Base-by-base conservation (phyloP, 2,329 filamentous ascomycete genomes). In the Tricladium varicosporioides region DNA sequence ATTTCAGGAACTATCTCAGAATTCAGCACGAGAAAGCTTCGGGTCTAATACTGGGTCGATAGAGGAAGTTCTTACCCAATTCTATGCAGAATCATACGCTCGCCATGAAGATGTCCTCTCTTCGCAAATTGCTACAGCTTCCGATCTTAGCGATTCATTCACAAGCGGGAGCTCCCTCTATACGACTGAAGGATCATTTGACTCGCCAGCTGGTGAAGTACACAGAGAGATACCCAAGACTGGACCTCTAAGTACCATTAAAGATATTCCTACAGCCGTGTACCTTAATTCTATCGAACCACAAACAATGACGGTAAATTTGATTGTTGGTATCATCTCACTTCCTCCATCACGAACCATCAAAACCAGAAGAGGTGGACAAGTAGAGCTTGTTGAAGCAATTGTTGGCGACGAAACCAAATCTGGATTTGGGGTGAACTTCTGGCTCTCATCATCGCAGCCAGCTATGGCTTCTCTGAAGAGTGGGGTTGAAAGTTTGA, bases 361-460 rank as follows among this genome's bases (percentile, higher is more conserved):
- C 16, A 81, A 77, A 31, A 90, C 92, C 0, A 80, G 82, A 42
- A 86, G 82, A 75, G 83, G 86, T 22, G 73, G 74, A 10, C 76
- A 78, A 5, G 78, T 87, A 51, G 82, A 88, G 5, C 78, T 96
- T 2, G 76, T 93, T 43, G 91, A 96, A 71, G 72, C 94, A 1
- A 76, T 92, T 1, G 84, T 97, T 1, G 92, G 89, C 5, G 93
- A 97, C 70, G 89, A 96, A 51, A 96, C 92, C 0, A 83, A 80
- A 61, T 83, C 89, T 0, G 89, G 88, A 2, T 96, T 97, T 73
- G 84, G 80, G 27, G 78, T 97, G 54, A 92, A 88, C 2, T 91
- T 96, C 70, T 97, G 93, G 93, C 75, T 96, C 1, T 74, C 80
- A 2, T 60, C 61, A 46, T 62, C 36, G 42, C 62, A 55, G 14